These are phyloP conservation scores for Torulaspora gathmanii DNA, from an alignment of 805 yeast species.

Conservation along the genomic window DNA sequence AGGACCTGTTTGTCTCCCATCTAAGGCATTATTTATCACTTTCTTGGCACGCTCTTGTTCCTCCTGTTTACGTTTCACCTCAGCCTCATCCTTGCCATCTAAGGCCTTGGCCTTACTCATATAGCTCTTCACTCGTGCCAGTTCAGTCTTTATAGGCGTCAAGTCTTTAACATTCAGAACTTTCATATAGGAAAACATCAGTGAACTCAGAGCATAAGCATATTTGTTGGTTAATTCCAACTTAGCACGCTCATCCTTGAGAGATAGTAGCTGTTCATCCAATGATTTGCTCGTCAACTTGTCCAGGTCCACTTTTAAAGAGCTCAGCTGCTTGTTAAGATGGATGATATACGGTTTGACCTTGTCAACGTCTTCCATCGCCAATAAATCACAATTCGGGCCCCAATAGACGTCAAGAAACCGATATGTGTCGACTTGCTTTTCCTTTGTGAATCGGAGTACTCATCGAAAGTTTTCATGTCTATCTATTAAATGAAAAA, in stretches of 20 bases:
- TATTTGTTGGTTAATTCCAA: slow-evolving; percentile 27
- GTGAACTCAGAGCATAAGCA: slow-evolving; percentile 30
- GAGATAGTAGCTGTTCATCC: slow-evolving; percentile 28
- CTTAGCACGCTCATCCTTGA: slow-evolving; percentile 21
- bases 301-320: slow-evolving; percentile 19
- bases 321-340: slow-evolving; percentile 22
- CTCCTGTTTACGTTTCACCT: slow-evolving; percentile 33
- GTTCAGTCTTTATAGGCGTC: slow-evolving; percentile 57
- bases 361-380: slow-evolving; percentile 28
- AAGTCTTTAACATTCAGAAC: slow-evolving; percentile 24
- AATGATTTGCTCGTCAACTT: slow-evolving; percentile 24
- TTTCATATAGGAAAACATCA: slow-evolving; percentile 32
- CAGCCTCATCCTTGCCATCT: slow-evolving; percentile 23
- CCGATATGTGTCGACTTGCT: background rate
- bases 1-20: slow-evolving; percentile 37
- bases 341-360: slow-evolving; percentile 29
- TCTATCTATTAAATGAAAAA: too few species aligned
- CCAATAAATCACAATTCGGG: background rate
- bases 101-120: slow-evolving; percentile 48
- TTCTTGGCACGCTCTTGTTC: slow-evolving; percentile 41
- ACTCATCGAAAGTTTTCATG: background rate
- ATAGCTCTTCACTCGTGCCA: slow-evolving; percentile 61
- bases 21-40: slow-evolving; percentile 45
- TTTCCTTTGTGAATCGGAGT: background rate
- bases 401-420: background rate